These are phyloP conservation scores for Phragmites australis DNA, from an alignment of 176 grass and related monocot genomes.

Conservation along the genomic window DNA sequence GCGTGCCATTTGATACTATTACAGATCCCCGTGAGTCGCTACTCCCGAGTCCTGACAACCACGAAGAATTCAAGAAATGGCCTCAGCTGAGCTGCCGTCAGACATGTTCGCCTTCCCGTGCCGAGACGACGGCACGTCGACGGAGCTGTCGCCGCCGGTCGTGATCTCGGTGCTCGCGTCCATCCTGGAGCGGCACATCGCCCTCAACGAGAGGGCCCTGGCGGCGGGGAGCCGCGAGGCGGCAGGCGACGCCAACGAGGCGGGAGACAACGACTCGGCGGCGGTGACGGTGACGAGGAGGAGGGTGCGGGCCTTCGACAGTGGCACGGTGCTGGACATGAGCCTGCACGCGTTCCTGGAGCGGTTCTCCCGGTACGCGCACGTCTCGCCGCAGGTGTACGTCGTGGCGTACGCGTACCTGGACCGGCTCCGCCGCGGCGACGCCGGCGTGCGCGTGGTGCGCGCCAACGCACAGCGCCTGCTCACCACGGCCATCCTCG, in stretches of 20 bases:
- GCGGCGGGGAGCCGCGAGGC: background rate
- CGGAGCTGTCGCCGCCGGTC: conserved; percentile 44
- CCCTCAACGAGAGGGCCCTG: conserved; percentile 57
- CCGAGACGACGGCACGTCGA: conserved; percentile 15
- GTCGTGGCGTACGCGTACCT: conserved; percentile 94
- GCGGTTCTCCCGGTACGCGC: conserved; percentile 68
- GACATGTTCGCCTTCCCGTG: conserved; percentile 46
- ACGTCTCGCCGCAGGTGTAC: conserved; percentile 67
- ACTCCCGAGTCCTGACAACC: background rate
- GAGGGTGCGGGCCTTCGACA: conserved; percentile 50
- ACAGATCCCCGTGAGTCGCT: background rate
- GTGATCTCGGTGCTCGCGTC: conserved; percentile 80
- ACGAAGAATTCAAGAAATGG: conserved; percentile 40
- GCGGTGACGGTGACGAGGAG: background rate
- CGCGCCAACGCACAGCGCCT: conserved; percentile 75
- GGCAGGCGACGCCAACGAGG: background rate
- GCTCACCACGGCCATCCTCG: conserved; percentile 68
- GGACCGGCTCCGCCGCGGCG: conserved; percentile 67
- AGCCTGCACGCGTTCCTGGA: conserved; percentile 65
- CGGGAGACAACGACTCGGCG: background rate
- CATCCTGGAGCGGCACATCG: conserved; percentile 71
- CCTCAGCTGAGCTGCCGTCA: conserved; percentile 37
- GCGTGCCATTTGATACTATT: background rate
- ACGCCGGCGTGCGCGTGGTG: conserved; percentile 47
- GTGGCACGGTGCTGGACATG: conserved; percentile 71